A percentile compares a stretch with the other conserved stretches of the same genome.
Evolutionary conservation across 129 eudicot genomes (phyloP).

Genomic region (Helichrysum umbraculigerum): DNA sequence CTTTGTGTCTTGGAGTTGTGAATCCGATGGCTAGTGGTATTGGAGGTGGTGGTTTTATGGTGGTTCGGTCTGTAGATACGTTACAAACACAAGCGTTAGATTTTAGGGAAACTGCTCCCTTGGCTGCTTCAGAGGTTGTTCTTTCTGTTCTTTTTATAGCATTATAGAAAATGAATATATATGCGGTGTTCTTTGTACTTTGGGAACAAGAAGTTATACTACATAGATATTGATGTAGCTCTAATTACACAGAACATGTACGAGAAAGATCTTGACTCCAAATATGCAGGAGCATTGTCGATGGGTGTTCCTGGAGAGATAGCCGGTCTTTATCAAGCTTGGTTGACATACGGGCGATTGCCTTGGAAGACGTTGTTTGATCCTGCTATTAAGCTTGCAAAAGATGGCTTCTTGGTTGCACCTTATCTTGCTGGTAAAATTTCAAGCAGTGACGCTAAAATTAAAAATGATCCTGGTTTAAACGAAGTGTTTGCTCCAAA

Average conservation of each 20-base stretch:
- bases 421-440: constrained; percentile 62
- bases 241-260: constrained; percentile 73
- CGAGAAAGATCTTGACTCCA: constrained; percentile 46
- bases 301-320: constrained; percentile 94
- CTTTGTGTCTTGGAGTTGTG: constrained; percentile 86
- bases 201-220: not conserved
- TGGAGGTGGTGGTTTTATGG: constrained; percentile 95
- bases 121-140: constrained; percentile 83
- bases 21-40: constrained; percentile 81
- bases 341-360: constrained; percentile 73
- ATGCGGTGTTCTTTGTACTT: not conserved
- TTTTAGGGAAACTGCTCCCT: constrained; percentile 94
- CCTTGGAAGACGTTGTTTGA: constrained; percentile 71
- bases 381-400: constrained; percentile 76
- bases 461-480: constrained; percentile 67
- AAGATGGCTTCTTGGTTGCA: constrained; percentile 60
- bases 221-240: not conserved
- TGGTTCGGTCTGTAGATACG: constrained; percentile 56
- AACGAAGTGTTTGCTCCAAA: constrained; percentile 74
- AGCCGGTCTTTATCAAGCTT: constrained; percentile 75
- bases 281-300: constrained; percentile 65
- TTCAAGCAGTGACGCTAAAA: constrained; percentile 22
- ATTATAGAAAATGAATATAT: not conserved
- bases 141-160: not conserved
- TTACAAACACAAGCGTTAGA: constrained; percentile 62